Evolutionary conservation across 1,139 yeast genomes (phyloP), one percentile per base, ranked within the genome.

Genomic region (Geotrichum candidum): DNA sequence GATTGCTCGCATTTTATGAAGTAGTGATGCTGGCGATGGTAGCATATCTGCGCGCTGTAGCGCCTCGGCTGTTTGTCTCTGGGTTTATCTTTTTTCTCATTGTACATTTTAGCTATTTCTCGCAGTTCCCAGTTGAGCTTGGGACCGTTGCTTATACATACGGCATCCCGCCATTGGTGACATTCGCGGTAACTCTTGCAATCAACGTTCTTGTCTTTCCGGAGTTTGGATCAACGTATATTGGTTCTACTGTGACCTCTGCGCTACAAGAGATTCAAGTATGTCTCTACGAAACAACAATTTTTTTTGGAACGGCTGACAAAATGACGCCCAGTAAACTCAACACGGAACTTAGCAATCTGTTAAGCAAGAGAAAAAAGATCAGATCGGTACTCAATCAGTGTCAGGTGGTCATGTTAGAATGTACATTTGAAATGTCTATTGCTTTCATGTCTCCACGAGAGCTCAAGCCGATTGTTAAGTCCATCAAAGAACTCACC

Each of bases 191-290:
- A 60, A 73, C 81, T 0, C 63, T 80, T 22, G 72, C 77, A 29
- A 76, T 80, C 67, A 81, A 80, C 63, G 61, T 81, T 54, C 54
- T 72, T 0, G 63, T 81, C 11, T 80, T 79, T 64, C 84, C 84
- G 0, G 84, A 81, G 63, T 80, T 80, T 70, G 84, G 84, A 9
- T 77, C 82, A 22, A 76, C 82, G 0, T 79, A 77, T 65, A 67
- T 81, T 13, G 84, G 84, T 45, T 74, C 74, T 52, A 73, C 81
- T 0, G 74, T 79, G 7, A 69, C 79, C 1, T 75, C 74, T 33
- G 71, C 78, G 0, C 61, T 80, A 23, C 76, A 77, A 61, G 78
- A 77, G 59, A 65, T 80, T 7, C 81, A 80, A 35, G 63, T 61
- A n/a, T 74, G 79, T 33, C 64, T 80, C 9, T 76, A 76, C 55